A percentile compares a stretch with the other conserved stretches of the same genome.
Evolutionary conservation across 2,329 filamentous ascomycete genomes (phyloP).

Genomic region (Leptographium wingfieldii): DNA sequence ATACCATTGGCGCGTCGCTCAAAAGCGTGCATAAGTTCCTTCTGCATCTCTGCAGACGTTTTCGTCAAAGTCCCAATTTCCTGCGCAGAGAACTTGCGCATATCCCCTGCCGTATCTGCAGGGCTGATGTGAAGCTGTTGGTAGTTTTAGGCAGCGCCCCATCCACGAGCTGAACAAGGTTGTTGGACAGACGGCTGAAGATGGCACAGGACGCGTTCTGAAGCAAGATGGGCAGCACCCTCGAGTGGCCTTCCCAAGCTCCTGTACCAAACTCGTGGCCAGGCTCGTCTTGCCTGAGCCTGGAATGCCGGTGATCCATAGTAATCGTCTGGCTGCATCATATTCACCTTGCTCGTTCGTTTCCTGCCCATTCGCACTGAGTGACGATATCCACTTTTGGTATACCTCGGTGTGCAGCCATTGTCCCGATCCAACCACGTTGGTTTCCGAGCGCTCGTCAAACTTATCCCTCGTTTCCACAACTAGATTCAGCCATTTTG

Average conservation of each 20-base stretch:
- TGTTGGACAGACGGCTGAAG: too few species aligned
- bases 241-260: not conserved
- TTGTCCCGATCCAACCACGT: not conserved
- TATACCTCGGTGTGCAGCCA: not conserved
- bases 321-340: not conserved
- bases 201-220: too few species aligned
- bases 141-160: too few species aligned
- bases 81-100: too few species aligned
- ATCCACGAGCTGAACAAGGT: too few species aligned
- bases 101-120: too few species aligned
- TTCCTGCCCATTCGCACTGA: not conserved
- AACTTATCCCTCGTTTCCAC: too few species aligned
- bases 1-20: not conserved
- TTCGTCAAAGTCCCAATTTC: too few species aligned
- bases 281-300: not conserved
- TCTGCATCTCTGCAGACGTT: not conserved
- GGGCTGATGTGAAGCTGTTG: too few species aligned
- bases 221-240: too few species aligned
- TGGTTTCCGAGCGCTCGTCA: too few species aligned
- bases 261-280: not conserved
- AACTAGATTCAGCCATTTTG: too few species aligned
- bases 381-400: not conserved
- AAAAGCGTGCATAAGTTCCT: not conserved
- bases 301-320: not conserved
- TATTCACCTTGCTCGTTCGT: not conserved